phyloP scores from a whole-genome alignment of 2,329 filamentous ascomycete genomes.

The Botryotinia convoluta region DNA sequence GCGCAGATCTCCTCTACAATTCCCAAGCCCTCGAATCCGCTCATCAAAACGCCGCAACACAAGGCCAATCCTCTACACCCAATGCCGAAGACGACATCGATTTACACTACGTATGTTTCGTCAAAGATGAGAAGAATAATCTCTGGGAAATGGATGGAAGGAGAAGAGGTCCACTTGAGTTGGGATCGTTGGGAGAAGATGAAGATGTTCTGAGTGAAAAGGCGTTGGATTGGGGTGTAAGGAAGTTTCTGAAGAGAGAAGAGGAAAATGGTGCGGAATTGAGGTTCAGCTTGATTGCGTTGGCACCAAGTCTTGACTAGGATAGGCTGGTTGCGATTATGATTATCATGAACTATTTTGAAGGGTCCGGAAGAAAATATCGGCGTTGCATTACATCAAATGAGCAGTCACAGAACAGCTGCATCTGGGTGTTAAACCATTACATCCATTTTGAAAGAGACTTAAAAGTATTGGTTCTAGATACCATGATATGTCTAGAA shows the following conservation, averaged over 20 bases:
- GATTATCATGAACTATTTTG: neutral
- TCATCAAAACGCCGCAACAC: constrained; percentile 82
- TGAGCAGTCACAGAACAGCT: neutral
- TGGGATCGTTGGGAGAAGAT: constrained; percentile 46
- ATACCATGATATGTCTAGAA: neutral
- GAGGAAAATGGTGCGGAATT: constrained; percentile 32
- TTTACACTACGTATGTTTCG: constrained; percentile 93
- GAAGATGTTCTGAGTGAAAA: constrained; percentile 75
- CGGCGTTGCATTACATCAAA: constrained; percentile 7
- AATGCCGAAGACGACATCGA: constrained; percentile 74
- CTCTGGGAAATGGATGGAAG: constrained; percentile 73
- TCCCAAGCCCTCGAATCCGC: constrained; percentile 74
- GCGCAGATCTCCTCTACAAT: constrained; percentile 75
- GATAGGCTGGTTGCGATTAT: constrained; percentile 12
- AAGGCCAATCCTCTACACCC: constrained; percentile 71
- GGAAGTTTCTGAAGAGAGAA: constrained; percentile 41
- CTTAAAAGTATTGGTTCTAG: neutral
- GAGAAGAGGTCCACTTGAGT: constrained; percentile 56
- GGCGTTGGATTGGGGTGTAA: constrained; percentile 66
- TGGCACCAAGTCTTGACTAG: constrained; percentile 33
- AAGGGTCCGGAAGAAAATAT: neutral
- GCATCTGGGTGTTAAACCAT: neutral
- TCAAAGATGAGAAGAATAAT: constrained; percentile 66
- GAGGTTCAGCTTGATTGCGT: constrained; percentile 36
- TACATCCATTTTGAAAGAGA: neutral